Base-by-base conservation (phyloP, 192 early-diverging fungal genomes). In the Martensiomyces pterosporus region DNA sequence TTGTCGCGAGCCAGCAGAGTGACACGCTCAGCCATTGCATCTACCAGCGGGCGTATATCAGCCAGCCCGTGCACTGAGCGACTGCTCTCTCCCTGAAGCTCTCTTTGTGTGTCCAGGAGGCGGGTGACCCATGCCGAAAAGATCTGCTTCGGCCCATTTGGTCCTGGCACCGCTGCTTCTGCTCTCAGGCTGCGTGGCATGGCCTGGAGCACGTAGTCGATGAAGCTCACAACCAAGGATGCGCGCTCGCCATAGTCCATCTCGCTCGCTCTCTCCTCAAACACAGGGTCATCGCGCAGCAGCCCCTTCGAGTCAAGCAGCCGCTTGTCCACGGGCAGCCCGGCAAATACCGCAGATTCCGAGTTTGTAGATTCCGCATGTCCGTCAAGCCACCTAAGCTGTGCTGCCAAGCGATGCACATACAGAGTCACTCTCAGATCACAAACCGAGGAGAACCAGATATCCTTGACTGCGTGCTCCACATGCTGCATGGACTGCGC, bases 361-460 rank as follows among this genome's bases (percentile, higher is more conserved):
- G 38, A 42, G 14, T 25, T 10, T 3, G 38, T 18, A 6, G 24
- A 32, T n/a, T 49, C 47, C 15, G 16, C 17, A 10, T n/a, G 36
- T 4, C 18, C 17, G 19, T 62, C 64, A 2, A 23, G 17, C 62
- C 63, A 74, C 33, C 43, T 41, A 23, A 74, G 55, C 54, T 36
- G 58, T 0, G 58, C 55, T 4, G 63, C 44, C 51, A 74, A 37
- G 16, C 55, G 49, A 18, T 58, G 58, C n/a, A 45, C 36, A 27
- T 66, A 50, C 2, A 42, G 49, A 2, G 46, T 23, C 10, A 74
- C 53, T 2, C 43, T 23, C 43, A 66, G 27, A 35, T 74, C 70
- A 24, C 58, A 66, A 3, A 39, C 49, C 9, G 49, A 49, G 2
- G 63, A 52, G 52, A 74, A 74, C 70, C 70, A 74, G 13, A 66